Base-by-base conservation (phyloP, 2,329 filamentous ascomycete species). In the Penicillium freii region DNA sequence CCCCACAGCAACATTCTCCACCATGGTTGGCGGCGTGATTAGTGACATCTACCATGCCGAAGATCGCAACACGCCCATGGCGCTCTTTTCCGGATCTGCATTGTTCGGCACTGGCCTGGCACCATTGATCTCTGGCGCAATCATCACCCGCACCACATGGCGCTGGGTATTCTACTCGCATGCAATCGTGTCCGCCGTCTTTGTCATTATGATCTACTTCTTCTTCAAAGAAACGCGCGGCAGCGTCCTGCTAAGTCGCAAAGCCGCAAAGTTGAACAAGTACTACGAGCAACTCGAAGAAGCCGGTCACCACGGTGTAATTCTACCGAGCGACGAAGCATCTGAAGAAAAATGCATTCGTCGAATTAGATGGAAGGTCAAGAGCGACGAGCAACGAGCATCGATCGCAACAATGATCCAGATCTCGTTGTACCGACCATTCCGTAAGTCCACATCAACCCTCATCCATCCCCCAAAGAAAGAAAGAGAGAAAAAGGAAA, bases 121-220 rank as follows among this genome's bases (percentile, higher is more conserved):
- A 0, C 92, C 92, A 0, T 69, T 96, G 7, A 77, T 92, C 0
- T 83, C 83, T 5, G 85, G 89, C 0, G 84, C 87, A 45, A 85
- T 97, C 60, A 84, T 87, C 0, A 77, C 89, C 36, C 80, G 84
- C 50, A 80, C 84, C 1, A 81, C 76, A 5, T 96, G 91, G 91
- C 85, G 90, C 60, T 96, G 92, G 92, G 84, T 92, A 0, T 96
- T 95, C 71, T 96, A 91, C 82, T 81, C 92, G 29, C 92, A 97
- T 65, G 84, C 86, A 8, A 91, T 96, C 45, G 76, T 84, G 23
- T 84, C 87, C 54, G 85, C 80, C 0, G 71, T 86, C 1, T 73
- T 94, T 45, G 82, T 92, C 53, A 63, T 84, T 0, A 75, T 86
- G 1, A 82, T 96, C 23, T 80, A 84, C 11, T 53, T 89, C 5